A percentile compares a stretch with the other conserved stretches of the same genome.
These are phyloP conservation scores for Barbarea vulgaris DNA, from an alignment of 345 rosid species.

Conservation along the genomic window DNA sequence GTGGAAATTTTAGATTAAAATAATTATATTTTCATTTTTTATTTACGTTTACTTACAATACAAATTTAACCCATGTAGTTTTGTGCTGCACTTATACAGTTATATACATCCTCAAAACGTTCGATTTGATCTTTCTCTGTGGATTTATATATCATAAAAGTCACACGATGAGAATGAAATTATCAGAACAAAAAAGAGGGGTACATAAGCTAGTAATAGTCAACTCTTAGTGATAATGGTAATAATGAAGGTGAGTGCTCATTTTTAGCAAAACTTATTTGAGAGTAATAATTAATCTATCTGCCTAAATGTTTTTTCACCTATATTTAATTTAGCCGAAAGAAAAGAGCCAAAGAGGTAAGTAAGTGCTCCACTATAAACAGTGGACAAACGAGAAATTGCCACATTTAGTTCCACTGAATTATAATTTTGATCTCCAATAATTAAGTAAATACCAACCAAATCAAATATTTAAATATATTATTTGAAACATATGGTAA, in stretches of 20 bases:
- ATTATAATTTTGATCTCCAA: constrained; percentile 14
- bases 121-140: not conserved
- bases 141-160: not conserved
- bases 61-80: not conserved
- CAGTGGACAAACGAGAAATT: constrained; percentile 26
- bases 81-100: not conserved
- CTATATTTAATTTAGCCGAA: constrained; percentile 23
- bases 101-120: not conserved
- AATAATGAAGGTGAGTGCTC: constrained; percentile 20
- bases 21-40: not conserved
- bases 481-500: constrained; percentile 4
- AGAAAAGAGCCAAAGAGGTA: constrained; percentile 12
- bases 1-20: not conserved
- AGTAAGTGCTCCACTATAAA: constrained; percentile 43
- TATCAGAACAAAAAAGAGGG: not conserved
- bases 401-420: constrained; percentile 42
- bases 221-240: constrained; percentile 9
- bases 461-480: constrained; percentile 6
- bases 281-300: constrained; percentile 22
- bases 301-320: not conserved
- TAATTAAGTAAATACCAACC: constrained; percentile 16
- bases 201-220: not conserved
- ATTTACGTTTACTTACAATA: not conserved
- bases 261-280: constrained; percentile 8
- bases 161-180: not conserved